phyloP scores from a whole-genome alignment of 73 alveolate genomes.

The Paramecium primaurelia region DNA sequence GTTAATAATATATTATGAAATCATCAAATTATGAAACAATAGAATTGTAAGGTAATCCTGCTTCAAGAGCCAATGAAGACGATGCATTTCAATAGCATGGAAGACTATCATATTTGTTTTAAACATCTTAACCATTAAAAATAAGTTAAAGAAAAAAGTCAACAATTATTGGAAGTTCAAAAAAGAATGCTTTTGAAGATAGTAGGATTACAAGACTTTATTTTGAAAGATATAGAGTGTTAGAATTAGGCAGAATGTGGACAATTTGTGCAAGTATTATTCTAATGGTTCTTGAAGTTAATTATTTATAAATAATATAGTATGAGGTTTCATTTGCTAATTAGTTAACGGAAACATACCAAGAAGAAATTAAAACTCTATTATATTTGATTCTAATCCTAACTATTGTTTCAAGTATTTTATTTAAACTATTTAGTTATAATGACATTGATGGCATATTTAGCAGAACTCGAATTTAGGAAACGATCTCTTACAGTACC shows the following conservation, averaged over 20 bases:
- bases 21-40: neutral
- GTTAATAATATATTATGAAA: neutral
- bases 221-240: neutral
- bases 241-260: constrained; percentile 13
- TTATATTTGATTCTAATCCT: neutral
- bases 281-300: constrained; percentile 4
- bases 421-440: neutral
- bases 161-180: neutral
- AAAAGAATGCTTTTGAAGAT: neutral
- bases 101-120: neutral
- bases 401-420: neutral
- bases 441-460: constrained; percentile 2
- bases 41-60: neutral
- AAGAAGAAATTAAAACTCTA: neutral
- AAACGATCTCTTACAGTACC: neutral
- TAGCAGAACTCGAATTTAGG: neutral
- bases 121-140: neutral
- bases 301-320: neutral
- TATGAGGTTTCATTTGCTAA: neutral
- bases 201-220: constrained; percentile 12
- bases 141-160: neutral
- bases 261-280: neutral
- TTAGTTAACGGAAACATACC: neutral
- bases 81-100: neutral
- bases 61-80: neutral